phyloP scores from a whole-genome alignment of 495 filamentous ascomycete genomes.

The Podospora pseudocomata region DNA sequence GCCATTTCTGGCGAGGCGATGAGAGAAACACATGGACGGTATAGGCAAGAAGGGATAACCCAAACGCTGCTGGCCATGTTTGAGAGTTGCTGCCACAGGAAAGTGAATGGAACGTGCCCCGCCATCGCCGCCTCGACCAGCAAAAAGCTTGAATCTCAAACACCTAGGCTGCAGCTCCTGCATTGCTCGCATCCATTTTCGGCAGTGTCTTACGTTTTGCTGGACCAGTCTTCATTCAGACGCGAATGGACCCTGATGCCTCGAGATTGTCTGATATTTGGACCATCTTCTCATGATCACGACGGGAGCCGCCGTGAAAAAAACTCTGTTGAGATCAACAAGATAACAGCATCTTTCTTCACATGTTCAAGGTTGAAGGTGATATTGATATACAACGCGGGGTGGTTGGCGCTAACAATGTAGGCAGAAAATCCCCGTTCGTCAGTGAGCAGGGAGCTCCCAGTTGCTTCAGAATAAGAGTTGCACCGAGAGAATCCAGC shows the following conservation, averaged over 20 bases:
- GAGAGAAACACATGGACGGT: neutral
- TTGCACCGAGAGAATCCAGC: neutral
- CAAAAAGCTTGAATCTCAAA: slow-evolving; percentile 14
- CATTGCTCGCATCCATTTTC: slow-evolving; percentile 10
- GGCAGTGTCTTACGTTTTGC: slow-evolving; percentile 8
- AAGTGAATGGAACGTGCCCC: slow-evolving; percentile 3
- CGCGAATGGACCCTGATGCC: neutral
- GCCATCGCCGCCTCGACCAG: slow-evolving; percentile 6
- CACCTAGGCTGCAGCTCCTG: slow-evolving; percentile 9
- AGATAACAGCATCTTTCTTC: neutral
- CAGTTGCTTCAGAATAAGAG: neutral
- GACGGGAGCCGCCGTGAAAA: neutral
- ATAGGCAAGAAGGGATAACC: neutral
- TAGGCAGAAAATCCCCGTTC: neutral
- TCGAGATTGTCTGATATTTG: neutral
- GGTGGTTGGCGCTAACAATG: neutral
- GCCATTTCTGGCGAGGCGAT: neutral
- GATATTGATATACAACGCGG: neutral
- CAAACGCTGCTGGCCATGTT: slow-evolving; percentile 6
- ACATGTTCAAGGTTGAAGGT: neutral
- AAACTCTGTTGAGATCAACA: neutral
- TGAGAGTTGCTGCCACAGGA: slow-evolving; percentile 3
- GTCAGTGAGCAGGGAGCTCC: neutral
- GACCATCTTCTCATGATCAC: neutral
- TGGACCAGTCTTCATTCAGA: neutral